These are phyloP conservation scores for Fonsecaea monophora DNA, from an alignment of 2,329 filamentous ascomycete genomes.

Conservation along the genomic window DNA sequence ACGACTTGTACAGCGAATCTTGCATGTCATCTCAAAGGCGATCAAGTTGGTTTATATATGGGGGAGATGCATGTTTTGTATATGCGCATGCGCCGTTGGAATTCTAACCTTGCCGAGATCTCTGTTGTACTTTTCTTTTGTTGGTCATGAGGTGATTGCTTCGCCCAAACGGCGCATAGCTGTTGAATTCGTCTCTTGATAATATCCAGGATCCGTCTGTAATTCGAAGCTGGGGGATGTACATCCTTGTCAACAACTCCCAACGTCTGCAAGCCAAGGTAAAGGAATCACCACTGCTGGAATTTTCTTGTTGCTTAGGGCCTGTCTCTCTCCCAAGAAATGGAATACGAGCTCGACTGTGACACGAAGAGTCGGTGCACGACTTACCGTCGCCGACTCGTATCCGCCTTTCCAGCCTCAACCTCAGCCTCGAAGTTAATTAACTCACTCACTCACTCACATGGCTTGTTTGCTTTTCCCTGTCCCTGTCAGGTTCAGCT, in stretches of 20 bases:
- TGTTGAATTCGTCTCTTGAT: neutral
- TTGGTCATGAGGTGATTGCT: constrained; percentile 4
- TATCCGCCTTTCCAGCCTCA: too few relatives aligned
- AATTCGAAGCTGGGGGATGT: neutral
- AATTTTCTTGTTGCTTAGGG: neutral
- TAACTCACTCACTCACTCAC: too few relatives aligned
- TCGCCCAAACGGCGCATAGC: neutral
- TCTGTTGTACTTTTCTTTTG: neutral
- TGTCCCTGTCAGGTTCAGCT: too few relatives aligned
- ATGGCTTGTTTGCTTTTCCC: too few relatives aligned
- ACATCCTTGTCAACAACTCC: neutral
- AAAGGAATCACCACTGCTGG: neutral
- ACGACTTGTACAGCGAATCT: constrained; percentile 29
- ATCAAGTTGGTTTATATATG: constrained; percentile 1
- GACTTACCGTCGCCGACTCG: too few relatives aligned
- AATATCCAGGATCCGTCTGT: neutral
- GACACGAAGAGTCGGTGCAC: too few relatives aligned
- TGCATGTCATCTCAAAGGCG: constrained; percentile 17
- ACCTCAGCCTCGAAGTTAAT: too few relatives aligned
- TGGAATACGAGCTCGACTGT: too few relatives aligned
- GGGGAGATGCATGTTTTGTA: constrained; percentile 4
- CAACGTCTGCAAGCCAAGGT: neutral
- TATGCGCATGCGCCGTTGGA: neutral
- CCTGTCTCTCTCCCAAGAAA: too few relatives aligned
- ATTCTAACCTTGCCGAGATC: neutral